Evolutionary conservation across 768 basidiomycete species (phyloP).

Genomic region (Suillus luteus): DNA sequence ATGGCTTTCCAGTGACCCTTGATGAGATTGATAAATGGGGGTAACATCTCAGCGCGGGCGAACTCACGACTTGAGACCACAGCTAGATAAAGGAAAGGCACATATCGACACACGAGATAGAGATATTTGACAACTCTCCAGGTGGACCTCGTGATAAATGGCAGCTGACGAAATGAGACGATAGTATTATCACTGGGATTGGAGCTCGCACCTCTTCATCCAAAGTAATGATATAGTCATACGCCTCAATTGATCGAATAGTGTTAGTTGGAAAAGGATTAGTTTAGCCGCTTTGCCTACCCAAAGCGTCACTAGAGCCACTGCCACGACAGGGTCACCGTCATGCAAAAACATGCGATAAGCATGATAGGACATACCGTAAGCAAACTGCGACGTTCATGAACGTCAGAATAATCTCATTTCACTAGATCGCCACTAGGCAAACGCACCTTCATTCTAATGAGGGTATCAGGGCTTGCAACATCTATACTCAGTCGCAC

Average conservation of each 20-base stretch:
- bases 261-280: background rate
- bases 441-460: background rate
- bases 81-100: slow-evolving; percentile 5
- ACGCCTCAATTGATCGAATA: background rate
- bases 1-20: slow-evolving; percentile 26
- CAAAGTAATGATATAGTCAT: slow-evolving; percentile 10
- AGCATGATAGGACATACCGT: background rate
- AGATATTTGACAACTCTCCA: slow-evolving; percentile 8
- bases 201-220: slow-evolving; percentile 9
- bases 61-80: slow-evolving; percentile 2
- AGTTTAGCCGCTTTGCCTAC: background rate
- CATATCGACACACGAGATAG: slow-evolving; percentile 18
- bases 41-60: background rate
- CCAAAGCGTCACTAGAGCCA: background rate
- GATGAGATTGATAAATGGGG: background rate
- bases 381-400: slow-evolving; percentile 1
- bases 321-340: background rate
- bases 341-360: background rate
- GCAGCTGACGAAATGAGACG: background rate
- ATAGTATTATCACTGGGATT: background rate
- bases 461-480: background rate
- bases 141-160: background rate
- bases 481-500: background rate
- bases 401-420: background rate
- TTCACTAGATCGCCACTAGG: background rate